Evolutionary conservation across 352 stramenopile genomes (phyloP), one percentile per base, ranked within the genome.

Genomic region (Phytopythium delawarense): DNA sequence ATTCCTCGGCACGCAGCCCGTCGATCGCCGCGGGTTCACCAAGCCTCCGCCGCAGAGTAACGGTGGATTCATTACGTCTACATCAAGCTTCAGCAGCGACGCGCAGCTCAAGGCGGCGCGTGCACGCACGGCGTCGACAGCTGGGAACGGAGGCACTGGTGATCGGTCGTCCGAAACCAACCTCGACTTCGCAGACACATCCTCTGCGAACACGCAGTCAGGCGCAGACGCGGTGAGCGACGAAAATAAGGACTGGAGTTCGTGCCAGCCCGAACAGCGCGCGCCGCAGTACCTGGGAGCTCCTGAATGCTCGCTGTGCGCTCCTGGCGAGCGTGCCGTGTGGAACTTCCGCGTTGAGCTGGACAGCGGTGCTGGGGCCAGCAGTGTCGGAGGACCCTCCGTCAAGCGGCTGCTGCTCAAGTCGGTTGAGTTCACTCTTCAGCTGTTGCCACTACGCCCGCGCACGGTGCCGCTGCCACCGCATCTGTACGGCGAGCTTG

Each of bases 331-430:
- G 61, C 85, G 87, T 44, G 86, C 84, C 13, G 81, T 96, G 9
- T 96, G 87, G 87, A 96, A 94, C 42, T 96, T 94, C 59, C 84
- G 84, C 23, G 81, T 96, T n/a, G 87, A 96, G 66, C 89, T 91
- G 79, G 87, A 94, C 51, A 75, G 59, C 28, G 71, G 66, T 2
- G 75, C 78, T 7, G 71, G 72, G 5, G 46, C 46, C 23, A 53
- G 46, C 46, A 53, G 46, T 18, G 76, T 70, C 11, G 84, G 67
- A n/a, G 72, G 72, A 15, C 52, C 52, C 23, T 60, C 54, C 2
- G 71, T 93, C 15, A 94, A 92, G 61, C 83, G 87, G 4, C 53
- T 94, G 30, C 61, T 86, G 70, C 84, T 96, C n/a, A 94, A 96
- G 65, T 94, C 85, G 23, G 86, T 96, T 25, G 87, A 96, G 62